phyloP scores from a whole-genome alignment of 208 protist species.

The Trypanosoma brucei region DNA sequence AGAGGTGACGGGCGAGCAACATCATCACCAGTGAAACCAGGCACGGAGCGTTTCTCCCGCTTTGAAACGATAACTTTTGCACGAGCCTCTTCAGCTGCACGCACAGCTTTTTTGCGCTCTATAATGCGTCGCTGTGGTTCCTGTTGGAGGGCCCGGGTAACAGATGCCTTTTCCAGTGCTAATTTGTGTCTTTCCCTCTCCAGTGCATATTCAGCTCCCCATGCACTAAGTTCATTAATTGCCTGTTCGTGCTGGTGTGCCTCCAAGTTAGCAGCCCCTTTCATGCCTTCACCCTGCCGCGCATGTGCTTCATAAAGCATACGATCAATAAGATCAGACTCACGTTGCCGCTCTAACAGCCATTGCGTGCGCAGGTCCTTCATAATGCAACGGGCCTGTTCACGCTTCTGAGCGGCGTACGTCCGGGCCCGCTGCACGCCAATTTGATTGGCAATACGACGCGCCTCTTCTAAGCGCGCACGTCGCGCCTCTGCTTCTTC shows the following conservation, averaged over 20 bases:
- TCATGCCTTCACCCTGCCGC: conserved; percentile 31
- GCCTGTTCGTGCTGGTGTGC: conserved; percentile 17
- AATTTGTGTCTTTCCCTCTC: conserved; percentile 44
- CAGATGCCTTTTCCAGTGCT: conserved; percentile 28
- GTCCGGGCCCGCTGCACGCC: conserved; percentile 37
- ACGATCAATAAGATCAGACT: conserved; percentile 26
- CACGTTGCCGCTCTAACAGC: conserved; percentile 24
- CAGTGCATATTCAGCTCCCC: conserved; percentile 46
- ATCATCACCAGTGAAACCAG: background rate
- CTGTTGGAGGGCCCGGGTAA: conserved; percentile 21
- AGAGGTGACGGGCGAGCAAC: conserved; percentile 2
- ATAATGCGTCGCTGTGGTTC: conserved; percentile 7
- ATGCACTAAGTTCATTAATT: conserved; percentile 37
- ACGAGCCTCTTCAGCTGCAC: conserved; percentile 12
- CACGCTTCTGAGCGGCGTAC: conserved; percentile 45
- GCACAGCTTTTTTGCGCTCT: conserved; percentile 28
- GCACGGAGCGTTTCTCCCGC: background rate
- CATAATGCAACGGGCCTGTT: conserved; percentile 28
- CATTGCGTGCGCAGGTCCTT: conserved; percentile 31
- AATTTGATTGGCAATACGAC: conserved; percentile 34
- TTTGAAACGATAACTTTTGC: conserved; percentile 5
- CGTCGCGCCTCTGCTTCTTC: conserved; percentile 42
- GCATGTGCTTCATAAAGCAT: conserved; percentile 22
- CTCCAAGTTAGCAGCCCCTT: conserved; percentile 15
- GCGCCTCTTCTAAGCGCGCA: conserved; percentile 42